Evolutionary conservation across 176 grass and related monocot species (phyloP).

Genomic region (Neostapfia colusana): DNA sequence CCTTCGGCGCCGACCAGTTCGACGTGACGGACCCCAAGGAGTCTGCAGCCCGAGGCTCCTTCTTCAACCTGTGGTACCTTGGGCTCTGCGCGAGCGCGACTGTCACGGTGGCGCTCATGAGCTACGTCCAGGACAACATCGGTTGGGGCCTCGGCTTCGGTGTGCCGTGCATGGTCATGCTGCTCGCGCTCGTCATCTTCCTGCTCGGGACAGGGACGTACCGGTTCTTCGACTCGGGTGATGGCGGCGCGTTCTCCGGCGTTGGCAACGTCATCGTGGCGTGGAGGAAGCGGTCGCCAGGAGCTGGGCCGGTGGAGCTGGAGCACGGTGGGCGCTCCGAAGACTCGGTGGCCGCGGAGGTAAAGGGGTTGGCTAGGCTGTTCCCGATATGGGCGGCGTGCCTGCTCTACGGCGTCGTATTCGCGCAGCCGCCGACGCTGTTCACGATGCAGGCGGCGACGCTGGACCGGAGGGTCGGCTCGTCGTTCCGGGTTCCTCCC

Average conservation of each 20-base stretch:
- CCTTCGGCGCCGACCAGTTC: constrained; percentile 70
- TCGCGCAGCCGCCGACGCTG: constrained; percentile 40
- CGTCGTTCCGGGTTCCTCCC: constrained; percentile 34
- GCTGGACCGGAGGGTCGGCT: constrained; percentile 34
- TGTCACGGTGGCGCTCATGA: constrained; percentile 31
- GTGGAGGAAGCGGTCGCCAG: background rate
- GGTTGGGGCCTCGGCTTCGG: constrained; percentile 63
- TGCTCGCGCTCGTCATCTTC: constrained; percentile 44
- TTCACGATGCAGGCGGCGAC: constrained; percentile 60
- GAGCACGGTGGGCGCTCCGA: background rate
- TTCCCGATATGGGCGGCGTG: constrained; percentile 52
- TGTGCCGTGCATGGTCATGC: constrained; percentile 47
- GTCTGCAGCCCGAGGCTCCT: constrained; percentile 38
- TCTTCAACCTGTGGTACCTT: constrained; percentile 78
- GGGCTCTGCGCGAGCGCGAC: constrained; percentile 36
- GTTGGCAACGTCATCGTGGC: background rate
- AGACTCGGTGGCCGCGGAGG: background rate
- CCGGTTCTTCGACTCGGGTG: constrained; percentile 29
- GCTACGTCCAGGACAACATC: constrained; percentile 63
- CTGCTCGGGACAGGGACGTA: constrained; percentile 53
- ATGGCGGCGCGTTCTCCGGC: background rate
- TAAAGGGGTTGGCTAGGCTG: constrained; percentile 25
- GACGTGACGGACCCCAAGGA: constrained; percentile 45
- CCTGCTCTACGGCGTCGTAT: constrained; percentile 40
- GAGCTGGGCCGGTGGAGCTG: background rate